Evolutionary conservation across 2,329 filamentous ascomycete species (phyloP), one percentile per base, ranked within the genome.

Genomic region (Penicillium sp.): DNA sequence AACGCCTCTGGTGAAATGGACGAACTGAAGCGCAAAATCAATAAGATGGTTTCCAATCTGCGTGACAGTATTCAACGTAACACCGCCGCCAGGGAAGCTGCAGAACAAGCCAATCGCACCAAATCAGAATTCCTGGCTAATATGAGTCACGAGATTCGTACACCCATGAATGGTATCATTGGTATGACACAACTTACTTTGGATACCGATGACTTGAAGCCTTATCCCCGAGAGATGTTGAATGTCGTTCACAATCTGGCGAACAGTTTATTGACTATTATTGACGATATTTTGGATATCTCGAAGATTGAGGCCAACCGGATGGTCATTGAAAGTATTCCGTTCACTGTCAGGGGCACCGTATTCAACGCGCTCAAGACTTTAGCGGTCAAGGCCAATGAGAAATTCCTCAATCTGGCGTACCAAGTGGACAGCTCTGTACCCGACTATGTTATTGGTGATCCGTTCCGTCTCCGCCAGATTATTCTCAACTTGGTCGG

Each of bases 291-390:
- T 61, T 74, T 85, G 55, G 83, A 85, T 65, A 85, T 85, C 62
- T 84, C 81, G 45, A 85, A 85, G 73, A 85, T 97, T 64, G 92
- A 97, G 74, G 92, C 92, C 43, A 90, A 94, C 69, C 86, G 92
- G 62, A 96, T 97, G 91, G 90, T 94, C 35, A 92, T 97, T 76
- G 92, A 97, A 71, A 90, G 95, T 71, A 96, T 96, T 64, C 91
- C 91, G 23, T 97, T 96, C 76, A 96, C 91, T 1, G 79, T 97
- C 57, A 87, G 92, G 53, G 89, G 90, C 60, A 95, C 90, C 0
- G 91, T 97, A 46, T 96, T 97, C 80, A 96, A 95, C 68, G 92
- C 91, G n/a, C 80, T 97, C 65, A 97, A 97, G 75, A 96, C 92
- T 0, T 77, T 97, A 49, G 90, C 91, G 6, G 91, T 95, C 64